phyloP scores from a whole-genome alignment of 139 green algal species.

The Coccomyxa sp. region DNA sequence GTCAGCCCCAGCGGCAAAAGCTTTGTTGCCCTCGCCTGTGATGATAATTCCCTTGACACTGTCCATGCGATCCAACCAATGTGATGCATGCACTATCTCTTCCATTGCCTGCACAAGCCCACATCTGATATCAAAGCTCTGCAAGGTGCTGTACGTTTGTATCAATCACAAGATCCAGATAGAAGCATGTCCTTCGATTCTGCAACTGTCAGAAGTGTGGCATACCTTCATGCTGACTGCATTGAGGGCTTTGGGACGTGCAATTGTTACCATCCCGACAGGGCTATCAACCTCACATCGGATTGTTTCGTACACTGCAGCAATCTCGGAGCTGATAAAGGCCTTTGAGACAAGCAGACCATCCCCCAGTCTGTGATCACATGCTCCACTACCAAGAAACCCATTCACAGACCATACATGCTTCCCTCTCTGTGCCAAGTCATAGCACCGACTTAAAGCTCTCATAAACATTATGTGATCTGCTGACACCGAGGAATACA shows the following conservation, averaged over 20 bases:
- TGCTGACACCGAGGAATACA: too few species aligned
- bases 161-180: neutral
- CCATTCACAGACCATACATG: neutral
- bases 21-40: slow-evolving; percentile 55
- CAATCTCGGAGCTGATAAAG: neutral
- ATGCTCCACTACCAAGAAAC: too few species aligned
- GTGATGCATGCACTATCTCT: slow-evolving; percentile 35
- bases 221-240: slow-evolving; percentile 34
- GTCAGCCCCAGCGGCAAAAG: slow-evolving; percentile 74
- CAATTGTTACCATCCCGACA: slow-evolving; percentile 37
- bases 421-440: neutral
- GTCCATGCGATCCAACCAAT: slow-evolving; percentile 22
- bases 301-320: slow-evolving; percentile 8
- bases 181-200: too few species aligned
- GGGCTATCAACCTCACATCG: neutral
- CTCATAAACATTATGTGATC: too few species aligned
- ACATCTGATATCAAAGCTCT: neutral
- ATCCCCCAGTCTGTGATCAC: too few species aligned
- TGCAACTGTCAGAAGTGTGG: neutral
- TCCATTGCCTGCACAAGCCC: slow-evolving; percentile 32
- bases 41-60: slow-evolving; percentile 50
- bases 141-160: neutral
- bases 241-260: slow-evolving; percentile 49
- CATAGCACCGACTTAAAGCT: neutral
- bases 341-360: neutral